Percentiles rank a stretch among this genome's conserved stretches.
Evolutionary conservation across 805 yeast species (phyloP).

Genomic region (Wickerhamomyces hampshirensis): DNA sequence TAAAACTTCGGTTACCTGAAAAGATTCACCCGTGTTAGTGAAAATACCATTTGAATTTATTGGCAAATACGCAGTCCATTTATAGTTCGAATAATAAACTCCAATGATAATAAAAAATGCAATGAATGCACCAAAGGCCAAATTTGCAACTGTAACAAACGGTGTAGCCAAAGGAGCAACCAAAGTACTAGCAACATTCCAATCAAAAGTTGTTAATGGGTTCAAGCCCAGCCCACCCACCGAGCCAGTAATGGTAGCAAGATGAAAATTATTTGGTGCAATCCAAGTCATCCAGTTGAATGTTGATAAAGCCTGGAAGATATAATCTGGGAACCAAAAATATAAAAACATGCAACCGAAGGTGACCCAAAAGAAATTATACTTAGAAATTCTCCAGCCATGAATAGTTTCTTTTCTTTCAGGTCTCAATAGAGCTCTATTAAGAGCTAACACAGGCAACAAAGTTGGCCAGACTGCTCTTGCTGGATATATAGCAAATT

Average conservation of each 20-base stretch:
- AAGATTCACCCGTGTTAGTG: slow-evolving; percentile 46
- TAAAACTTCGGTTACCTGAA: slow-evolving; percentile 42
- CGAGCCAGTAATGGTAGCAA: slow-evolving; percentile 47
- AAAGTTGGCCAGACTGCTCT: slow-evolving; percentile 51
- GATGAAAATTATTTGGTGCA: slow-evolving; percentile 41
- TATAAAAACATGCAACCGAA: slow-evolving; percentile 32
- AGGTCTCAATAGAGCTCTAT: slow-evolving; percentile 38
- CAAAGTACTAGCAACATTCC: slow-evolving; percentile 41
- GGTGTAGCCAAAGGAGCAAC: slow-evolving; percentile 41
- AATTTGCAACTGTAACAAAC: slow-evolving; percentile 31
- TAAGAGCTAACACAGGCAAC: slow-evolving; percentile 44
- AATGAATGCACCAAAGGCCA: slow-evolving; percentile 30
- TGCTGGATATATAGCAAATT: slow-evolving; percentile 47
- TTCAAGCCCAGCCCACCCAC: slow-evolving; percentile 45
- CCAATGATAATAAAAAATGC: slow-evolving; percentile 31
- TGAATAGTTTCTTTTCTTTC: slow-evolving; percentile 30
- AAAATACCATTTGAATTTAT: slow-evolving; percentile 46
- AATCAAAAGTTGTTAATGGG: slow-evolving; percentile 49
- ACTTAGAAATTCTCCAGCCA: slow-evolving; percentile 32
- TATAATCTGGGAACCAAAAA: slow-evolving; percentile 42
- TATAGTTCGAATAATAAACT: slow-evolving; percentile 36
- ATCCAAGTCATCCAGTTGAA: slow-evolving; percentile 61
- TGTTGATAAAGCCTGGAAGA: slow-evolving; percentile 36
- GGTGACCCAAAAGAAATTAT: slow-evolving; percentile 30
- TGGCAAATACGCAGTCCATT: slow-evolving; percentile 35